Evolutionary conservation across 2,329 filamentous ascomycete genomes (phyloP).

Genomic region (Aspergillus caelatus): DNA sequence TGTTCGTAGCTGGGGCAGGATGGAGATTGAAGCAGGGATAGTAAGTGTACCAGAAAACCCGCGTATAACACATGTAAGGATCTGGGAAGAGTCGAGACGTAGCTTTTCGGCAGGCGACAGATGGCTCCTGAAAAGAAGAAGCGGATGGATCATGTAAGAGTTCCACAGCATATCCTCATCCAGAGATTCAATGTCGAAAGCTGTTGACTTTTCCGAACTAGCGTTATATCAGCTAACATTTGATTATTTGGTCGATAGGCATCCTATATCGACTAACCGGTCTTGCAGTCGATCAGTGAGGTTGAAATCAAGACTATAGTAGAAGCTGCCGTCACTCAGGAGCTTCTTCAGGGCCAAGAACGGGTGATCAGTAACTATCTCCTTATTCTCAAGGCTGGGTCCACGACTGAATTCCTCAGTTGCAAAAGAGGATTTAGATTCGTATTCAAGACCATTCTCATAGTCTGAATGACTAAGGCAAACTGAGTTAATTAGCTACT

Average conservation of each 20-base stretch:
- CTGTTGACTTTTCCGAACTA: constrained; percentile 72
- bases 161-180: constrained; percentile 97
- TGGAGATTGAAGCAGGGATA: constrained; percentile 75
- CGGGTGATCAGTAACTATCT: constrained; percentile 78
- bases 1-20: constrained; percentile 65
- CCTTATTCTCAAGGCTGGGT: constrained; percentile 61
- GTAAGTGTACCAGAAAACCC: constrained; percentile 88
- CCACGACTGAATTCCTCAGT: constrained; percentile 57
- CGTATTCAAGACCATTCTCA: constrained; percentile 70
- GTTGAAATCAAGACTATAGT: constrained; percentile 98
- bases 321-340: constrained; percentile 90
- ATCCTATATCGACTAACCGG: constrained; percentile 55
- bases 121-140: constrained; percentile 84
- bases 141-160: constrained; percentile 93
- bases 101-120: constrained; percentile 74
- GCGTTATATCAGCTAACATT: constrained; percentile 20
- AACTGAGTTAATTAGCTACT: constrained; percentile 52
- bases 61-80: constrained; percentile 90
- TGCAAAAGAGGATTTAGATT: constrained; percentile 56
- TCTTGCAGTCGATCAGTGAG: constrained; percentile 91
- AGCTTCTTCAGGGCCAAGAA: constrained; percentile 90
- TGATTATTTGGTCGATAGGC: constrained; percentile 11
- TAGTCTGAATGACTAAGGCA: constrained; percentile 86
- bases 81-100: constrained; percentile 80
- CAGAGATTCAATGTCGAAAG: constrained; percentile 89